These are phyloP conservation scores for Amniculicola lignicola DNA, from an alignment of 495 filamentous ascomycete species.

Conservation along the genomic window DNA sequence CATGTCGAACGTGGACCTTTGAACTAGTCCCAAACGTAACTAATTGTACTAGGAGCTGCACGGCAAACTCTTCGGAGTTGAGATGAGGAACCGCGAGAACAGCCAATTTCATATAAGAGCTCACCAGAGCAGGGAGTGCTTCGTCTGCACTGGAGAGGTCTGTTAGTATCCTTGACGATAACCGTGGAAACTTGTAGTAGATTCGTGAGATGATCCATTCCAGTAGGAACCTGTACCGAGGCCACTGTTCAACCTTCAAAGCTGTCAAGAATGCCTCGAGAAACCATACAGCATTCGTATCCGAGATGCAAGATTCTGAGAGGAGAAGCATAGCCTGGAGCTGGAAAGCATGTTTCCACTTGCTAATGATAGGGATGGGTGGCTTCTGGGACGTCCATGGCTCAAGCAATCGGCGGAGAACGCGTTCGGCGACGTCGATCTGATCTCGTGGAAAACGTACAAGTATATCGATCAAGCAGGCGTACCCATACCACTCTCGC, in stretches of 20 bases:
- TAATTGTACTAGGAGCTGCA: slow-evolving; percentile 35
- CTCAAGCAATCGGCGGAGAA: slow-evolving; percentile 40
- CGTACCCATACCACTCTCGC: slow-evolving; percentile 41
- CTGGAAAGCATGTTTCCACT: slow-evolving; percentile 47
- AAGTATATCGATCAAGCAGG: slow-evolving; percentile 46
- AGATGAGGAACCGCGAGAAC: slow-evolving; percentile 39
- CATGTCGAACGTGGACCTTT: slow-evolving; percentile 44
- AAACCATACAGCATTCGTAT: slow-evolving; percentile 18
- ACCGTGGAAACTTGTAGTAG: slow-evolving; percentile 35
- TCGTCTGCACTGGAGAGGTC: slow-evolving; percentile 32
- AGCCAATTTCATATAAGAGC: slow-evolving; percentile 44
- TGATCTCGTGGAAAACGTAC: slow-evolving; percentile 39
- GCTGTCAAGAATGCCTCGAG: slow-evolving; percentile 36
- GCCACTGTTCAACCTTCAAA: slow-evolving; percentile 45
- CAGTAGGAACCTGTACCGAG: slow-evolving; percentile 46
- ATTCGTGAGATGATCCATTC: slow-evolving; percentile 47
- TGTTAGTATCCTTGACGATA: slow-evolving; percentile 19
- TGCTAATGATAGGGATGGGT: slow-evolving; percentile 43
- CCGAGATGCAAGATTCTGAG: slow-evolving; percentile 25
- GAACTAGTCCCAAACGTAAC: slow-evolving; percentile 40
- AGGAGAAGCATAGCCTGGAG: slow-evolving; percentile 47
- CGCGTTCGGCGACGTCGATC: slow-evolving; percentile 16
- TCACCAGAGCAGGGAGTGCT: slow-evolving; percentile 43
- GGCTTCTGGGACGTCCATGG: slow-evolving; percentile 44
- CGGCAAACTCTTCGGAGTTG: slow-evolving; percentile 34